Conservation (phyloP, 2,329 filamentous ascomycete species). For the Aspergillus vadensis region DNA sequence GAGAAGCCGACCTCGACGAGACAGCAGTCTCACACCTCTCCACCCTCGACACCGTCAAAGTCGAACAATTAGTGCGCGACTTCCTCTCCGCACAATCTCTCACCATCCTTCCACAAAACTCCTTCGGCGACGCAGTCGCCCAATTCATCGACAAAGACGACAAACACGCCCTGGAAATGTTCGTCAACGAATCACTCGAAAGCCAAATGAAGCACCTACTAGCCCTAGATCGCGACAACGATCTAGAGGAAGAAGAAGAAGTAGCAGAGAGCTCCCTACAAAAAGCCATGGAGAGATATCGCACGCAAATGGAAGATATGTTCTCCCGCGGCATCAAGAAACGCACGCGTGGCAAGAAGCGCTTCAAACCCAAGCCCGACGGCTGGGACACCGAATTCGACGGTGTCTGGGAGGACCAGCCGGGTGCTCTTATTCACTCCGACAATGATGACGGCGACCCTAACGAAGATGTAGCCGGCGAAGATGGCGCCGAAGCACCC, state of each 20-base stretch:
- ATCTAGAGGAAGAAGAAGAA: slow-evolving; percentile 67
- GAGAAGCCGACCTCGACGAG: slow-evolving; percentile 61
- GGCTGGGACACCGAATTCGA: slow-evolving; percentile 89
- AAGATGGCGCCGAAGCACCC: slow-evolving; percentile 47
- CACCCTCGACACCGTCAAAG: slow-evolving; percentile 74
- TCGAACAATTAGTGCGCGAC: slow-evolving; percentile 84
- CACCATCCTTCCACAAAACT: slow-evolving; percentile 88
- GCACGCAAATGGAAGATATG: slow-evolving; percentile 68
- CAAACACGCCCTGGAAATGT: slow-evolving; percentile 84
- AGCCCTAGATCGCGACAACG: slow-evolving; percentile 65
- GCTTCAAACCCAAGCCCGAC: slow-evolving; percentile 73
- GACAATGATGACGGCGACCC: slow-evolving; percentile 54
- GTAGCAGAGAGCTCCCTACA: slow-evolving; percentile 67
- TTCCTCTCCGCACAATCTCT: slow-evolving; percentile 85
- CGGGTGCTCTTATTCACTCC: slow-evolving; percentile 62
- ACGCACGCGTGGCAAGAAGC: slow-evolving; percentile 54
- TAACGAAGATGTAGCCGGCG: slow-evolving; percentile 48
- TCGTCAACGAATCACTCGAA: slow-evolving; percentile 71
- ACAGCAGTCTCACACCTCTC: slow-evolving; percentile 62
- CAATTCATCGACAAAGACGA: slow-evolving; percentile 96
- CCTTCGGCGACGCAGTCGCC: slow-evolving; percentile 87
- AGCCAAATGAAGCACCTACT: slow-evolving; percentile 72
- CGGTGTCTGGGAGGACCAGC: slow-evolving; percentile 80
- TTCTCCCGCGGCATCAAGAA: slow-evolving; percentile 68
- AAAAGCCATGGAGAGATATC: slow-evolving; percentile 72